Evolutionary conservation across 2,329 filamentous ascomycete species (phyloP).

Genomic region (Ophiostoma populinum): DNA sequence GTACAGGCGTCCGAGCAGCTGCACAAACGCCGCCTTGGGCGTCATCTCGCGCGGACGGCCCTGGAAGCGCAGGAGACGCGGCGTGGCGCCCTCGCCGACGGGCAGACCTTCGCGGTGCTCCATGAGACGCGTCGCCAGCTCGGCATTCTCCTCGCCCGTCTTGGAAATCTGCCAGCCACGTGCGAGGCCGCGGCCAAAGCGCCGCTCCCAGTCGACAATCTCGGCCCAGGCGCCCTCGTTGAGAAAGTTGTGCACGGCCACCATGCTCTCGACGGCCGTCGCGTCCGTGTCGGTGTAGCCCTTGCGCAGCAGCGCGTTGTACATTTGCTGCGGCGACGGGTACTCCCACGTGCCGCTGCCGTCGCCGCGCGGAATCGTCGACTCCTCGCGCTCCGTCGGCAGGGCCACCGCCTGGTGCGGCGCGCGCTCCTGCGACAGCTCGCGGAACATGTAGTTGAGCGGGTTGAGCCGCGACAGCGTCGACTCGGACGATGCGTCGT

Average conservation of each 20-base stretch:
- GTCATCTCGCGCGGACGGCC: constrained; percentile 79
- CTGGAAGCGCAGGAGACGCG: constrained; percentile 71
- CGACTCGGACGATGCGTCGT: constrained; percentile 12
- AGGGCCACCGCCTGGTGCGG: constrained; percentile 56
- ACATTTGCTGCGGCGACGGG: constrained; percentile 97
- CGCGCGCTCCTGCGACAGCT: constrained; percentile 65
- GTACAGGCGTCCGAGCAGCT: constrained; percentile 62
- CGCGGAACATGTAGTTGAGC: constrained; percentile 90
- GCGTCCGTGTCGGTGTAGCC: constrained; percentile 89
- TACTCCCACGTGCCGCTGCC: constrained; percentile 84
- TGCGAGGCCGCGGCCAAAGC: constrained; percentile 58
- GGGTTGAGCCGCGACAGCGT: constrained; percentile 39
- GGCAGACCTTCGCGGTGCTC: constrained; percentile 21
- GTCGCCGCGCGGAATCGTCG: constrained; percentile 79
- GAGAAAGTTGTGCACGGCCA: constrained; percentile 91
- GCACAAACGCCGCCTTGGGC: constrained; percentile 74
- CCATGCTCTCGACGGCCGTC: constrained; percentile 91
- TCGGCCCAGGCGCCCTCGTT: constrained; percentile 97
- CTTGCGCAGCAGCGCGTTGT: constrained; percentile 91
- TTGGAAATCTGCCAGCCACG: constrained; percentile 59
- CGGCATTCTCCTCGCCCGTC: constrained; percentile 49
- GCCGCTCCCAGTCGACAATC: constrained; percentile 82
- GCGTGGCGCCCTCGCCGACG: constrained; percentile 18
- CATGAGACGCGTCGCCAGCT: constrained; percentile 18
- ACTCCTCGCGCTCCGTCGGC: constrained; percentile 65